Base-by-base conservation (phyloP, 148 eudicot genomes). In the Pouteria glomerata region DNA sequence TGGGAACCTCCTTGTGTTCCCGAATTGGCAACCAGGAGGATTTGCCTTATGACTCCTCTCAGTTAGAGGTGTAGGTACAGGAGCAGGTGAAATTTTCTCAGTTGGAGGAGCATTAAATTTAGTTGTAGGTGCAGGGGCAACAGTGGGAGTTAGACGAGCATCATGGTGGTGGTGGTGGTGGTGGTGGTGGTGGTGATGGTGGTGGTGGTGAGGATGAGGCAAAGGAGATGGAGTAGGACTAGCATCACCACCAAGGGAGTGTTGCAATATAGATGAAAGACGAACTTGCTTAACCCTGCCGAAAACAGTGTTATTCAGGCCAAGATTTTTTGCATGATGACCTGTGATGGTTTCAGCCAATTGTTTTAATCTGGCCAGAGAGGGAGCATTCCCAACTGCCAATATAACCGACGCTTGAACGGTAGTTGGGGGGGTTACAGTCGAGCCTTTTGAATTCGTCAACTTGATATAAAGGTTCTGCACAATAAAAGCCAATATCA, bases 281-380 rank as follows among this genome's bases (percentile, higher is more conserved):
- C 87, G 82, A 69, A 95, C 90, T 76, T 91, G 97, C 71, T 95
- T 95, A 10, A 95, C 98, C 70, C 76, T 87, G 30, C 98, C 98
- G 80, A 95, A 95, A 19, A 86, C 91, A 0, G 89, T 88, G 82
- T 95, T 88, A 63, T 91, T 89, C 33, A 95, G 89, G 61, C 98
- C 98, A 18, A 95, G 98, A 71, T 95, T 95, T 80, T 86, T 84
- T 18, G 87, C 72, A 63, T 85, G 90, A 75, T 96, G 83, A 71
- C 80, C 90, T 39, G 73, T 83, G 51, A 95, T 91, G 67, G 93
- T 91, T 77, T 84, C 88, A 74, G 96, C 98, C 73, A 95, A 77
- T 80, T 95, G 93, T 82, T 91, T 95, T 74, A 84, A 73, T 82
- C 98, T 89, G 57, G 88, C 85, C 42, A 57, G 72, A 3, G 96